These are phyloP conservation scores for Colletotrichum higginsianum DNA, from an alignment of 2,329 filamentous ascomycete species.

Conservation along the genomic window DNA sequence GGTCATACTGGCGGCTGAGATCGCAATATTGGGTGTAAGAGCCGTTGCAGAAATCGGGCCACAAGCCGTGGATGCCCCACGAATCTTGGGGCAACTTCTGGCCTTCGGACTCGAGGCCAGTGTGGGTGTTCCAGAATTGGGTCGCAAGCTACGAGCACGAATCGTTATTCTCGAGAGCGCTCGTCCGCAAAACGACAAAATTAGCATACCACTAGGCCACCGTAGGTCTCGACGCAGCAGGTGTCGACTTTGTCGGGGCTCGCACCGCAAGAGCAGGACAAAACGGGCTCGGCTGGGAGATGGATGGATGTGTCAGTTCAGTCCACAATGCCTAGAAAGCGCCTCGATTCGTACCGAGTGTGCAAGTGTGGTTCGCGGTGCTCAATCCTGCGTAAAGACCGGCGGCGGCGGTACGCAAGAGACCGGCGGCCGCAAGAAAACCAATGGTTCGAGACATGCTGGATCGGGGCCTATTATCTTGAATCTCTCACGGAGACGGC, in stretches of 20 bases:
- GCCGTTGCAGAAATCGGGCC: slow-evolving; percentile 67
- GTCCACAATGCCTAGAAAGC: background rate
- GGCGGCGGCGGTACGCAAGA: slow-evolving; percentile 52
- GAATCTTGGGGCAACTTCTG: slow-evolving; percentile 70
- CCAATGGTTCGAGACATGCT: slow-evolving; percentile 48
- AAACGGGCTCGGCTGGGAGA: slow-evolving; percentile 48
- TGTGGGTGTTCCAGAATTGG: slow-evolving; percentile 77
- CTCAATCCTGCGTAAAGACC: slow-evolving; percentile 61
- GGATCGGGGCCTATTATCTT: background rate
- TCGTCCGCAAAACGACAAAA: background rate
- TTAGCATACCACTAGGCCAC: slow-evolving; percentile 66
- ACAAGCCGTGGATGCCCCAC: slow-evolving; percentile 74
- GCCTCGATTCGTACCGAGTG: slow-evolving; percentile 55
- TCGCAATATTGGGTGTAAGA: slow-evolving; percentile 79
- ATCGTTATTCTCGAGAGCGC: background rate
- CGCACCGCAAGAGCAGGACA: slow-evolving; percentile 66
- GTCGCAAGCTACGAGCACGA: slow-evolving; percentile 62
- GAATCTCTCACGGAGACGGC: slow-evolving; percentile 4
- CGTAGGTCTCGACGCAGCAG: slow-evolving; percentile 77
- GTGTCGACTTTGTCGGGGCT: slow-evolving; percentile 65
- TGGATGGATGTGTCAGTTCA: slow-evolving; percentile 12
- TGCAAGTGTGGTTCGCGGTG: slow-evolving; percentile 70
- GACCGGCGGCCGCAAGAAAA: slow-evolving; percentile 46
- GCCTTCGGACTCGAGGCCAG: slow-evolving; percentile 69
- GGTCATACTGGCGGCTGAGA: slow-evolving; percentile 75